phyloP scores from a whole-genome alignment of 1,139 yeast genomes.

The Geotrichum citri-aurantii region DNA sequence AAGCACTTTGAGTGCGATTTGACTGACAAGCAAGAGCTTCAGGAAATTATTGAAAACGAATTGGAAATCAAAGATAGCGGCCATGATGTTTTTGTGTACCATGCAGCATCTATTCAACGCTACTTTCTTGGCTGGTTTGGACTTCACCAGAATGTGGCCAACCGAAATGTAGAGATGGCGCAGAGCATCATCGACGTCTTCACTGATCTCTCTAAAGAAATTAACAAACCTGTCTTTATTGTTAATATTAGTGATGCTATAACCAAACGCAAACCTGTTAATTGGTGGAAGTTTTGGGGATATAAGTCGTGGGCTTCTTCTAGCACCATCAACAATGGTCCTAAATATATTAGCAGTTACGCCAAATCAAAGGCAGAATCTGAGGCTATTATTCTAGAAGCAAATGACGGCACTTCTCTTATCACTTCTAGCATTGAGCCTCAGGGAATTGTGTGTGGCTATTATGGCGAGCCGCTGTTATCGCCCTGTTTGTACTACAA shows the following conservation, averaged over 20 bases:
- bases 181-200: conserved; percentile 17
- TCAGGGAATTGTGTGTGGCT: conserved; percentile 32
- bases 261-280: conserved; percentile 23
- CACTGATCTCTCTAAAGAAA: not conserved
- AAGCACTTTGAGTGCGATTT: conserved; percentile 22
- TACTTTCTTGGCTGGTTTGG: conserved; percentile 16
- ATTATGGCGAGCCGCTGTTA: conserved; percentile 29
- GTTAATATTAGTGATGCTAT: conserved; percentile 27
- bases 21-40: conserved; percentile 18
- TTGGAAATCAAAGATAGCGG: not conserved
- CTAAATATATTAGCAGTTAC: conserved; percentile 24
- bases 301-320: conserved; percentile 15
- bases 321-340: conserved; percentile 2
- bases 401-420: conserved; percentile 12
- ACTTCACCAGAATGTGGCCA: conserved; percentile 12
- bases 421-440: conserved; percentile 23
- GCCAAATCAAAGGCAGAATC: conserved; percentile 25
- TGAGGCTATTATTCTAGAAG: conserved; percentile 18
- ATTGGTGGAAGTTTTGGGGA: conserved; percentile 24
- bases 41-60: conserved; percentile 10
- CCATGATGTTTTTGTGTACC: conserved; percentile 20
- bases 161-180: conserved; percentile 18
- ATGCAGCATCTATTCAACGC: conserved; percentile 23
- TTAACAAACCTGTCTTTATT: conserved; percentile 9
- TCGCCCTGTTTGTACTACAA: conserved; percentile 26